Base-by-base conservation (phyloP, 768 basidiomycete species). In the Paxillus involutus region DNA sequence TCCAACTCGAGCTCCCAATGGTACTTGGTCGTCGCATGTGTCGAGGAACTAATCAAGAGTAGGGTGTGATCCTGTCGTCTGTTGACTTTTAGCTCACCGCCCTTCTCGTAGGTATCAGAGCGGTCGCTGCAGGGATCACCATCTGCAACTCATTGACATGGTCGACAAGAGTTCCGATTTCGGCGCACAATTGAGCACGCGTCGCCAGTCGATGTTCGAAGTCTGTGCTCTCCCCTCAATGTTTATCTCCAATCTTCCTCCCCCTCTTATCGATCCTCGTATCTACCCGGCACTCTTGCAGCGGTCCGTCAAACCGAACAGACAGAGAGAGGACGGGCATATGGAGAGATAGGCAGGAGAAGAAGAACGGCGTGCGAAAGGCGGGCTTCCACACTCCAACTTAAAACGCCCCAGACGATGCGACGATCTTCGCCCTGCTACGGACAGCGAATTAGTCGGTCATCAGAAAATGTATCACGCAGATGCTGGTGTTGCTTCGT, bases 11-110 rank as follows among this genome's bases (percentile, higher is more conserved):
- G 51, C 56, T 78, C 2, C 77, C 77, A 7, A 53, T 69, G 19
- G 72, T 21, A 21, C 21, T 21, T 76, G 3, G 73, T 73, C 35
- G 68, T 73, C 4, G 67, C 74, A 0, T 77, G 75, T 51, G 55
- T 80, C 24, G 79, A 80, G 42, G 77, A 80, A 57, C 60, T 80
- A 33, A 77, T 77, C 51, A 73, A 76, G 21, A 77, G 78, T 69
- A 16, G 37, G 63, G 45, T 1, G 44, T 57, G 30, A 41, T n/a
- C 2, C 21, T 30, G 3, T 30, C 12, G 12, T 33, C 17, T 19
- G 6, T 47, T n/a, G 14, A 47, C 12, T 42, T 39, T 51, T 43
- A 44, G 35, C 35, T 32, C 1, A 42, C 49, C 17, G 8, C 3
- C 47, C 49, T 55, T 33, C 56, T 21, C 1, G 24, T 56, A 79